Conservation (phyloP, 768 basidiomycete genomes). For the Agaricus sinodeliciosus region DNA sequence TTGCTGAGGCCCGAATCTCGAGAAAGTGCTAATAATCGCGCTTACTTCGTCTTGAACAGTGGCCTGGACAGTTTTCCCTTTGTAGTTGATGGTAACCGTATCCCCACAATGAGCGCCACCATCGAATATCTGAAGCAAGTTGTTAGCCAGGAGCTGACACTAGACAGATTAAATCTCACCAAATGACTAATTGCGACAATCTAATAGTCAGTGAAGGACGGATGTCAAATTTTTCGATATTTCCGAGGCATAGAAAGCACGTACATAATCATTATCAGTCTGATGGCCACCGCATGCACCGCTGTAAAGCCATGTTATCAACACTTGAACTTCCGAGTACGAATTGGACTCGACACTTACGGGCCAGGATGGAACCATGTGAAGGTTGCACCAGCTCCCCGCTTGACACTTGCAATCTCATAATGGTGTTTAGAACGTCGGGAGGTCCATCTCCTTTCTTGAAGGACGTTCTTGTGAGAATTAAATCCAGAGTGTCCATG, state of each 20-base stretch:
- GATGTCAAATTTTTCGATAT: background rate
- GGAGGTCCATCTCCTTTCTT: conserved; percentile 8
- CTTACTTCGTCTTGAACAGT: conserved; percentile 38
- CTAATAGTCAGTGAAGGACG: conserved; percentile 16
- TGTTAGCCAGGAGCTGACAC: background rate
- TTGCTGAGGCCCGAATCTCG: background rate
- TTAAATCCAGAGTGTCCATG: background rate
- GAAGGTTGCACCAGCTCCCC: conserved; percentile 16
- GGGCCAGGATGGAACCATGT: conserved; percentile 21
- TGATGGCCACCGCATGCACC: conserved; percentile 35
- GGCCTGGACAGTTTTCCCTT: conserved; percentile 31
- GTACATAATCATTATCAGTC: conserved; percentile 23
- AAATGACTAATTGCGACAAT: conserved; percentile 37
- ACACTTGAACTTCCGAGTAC: background rate
- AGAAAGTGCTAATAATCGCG: conserved; percentile 9
- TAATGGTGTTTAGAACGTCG: conserved; percentile 10
- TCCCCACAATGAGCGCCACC: conserved; percentile 37
- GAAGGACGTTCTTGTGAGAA: conserved; percentile 1
- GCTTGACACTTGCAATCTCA: background rate
- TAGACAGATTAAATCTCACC: conserved; percentile 19
- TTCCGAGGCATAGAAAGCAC: conserved; percentile 10
- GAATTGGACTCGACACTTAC: conserved; percentile 15
- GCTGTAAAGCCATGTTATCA: conserved; percentile 16
- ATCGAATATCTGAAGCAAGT: conserved; percentile 29
- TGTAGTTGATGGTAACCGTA: conserved; percentile 33